Evolutionary conservation across 352 stramenopile species (phyloP), one percentile per base, ranked within the genome.

Genomic region (Pythium monospermum): DNA sequence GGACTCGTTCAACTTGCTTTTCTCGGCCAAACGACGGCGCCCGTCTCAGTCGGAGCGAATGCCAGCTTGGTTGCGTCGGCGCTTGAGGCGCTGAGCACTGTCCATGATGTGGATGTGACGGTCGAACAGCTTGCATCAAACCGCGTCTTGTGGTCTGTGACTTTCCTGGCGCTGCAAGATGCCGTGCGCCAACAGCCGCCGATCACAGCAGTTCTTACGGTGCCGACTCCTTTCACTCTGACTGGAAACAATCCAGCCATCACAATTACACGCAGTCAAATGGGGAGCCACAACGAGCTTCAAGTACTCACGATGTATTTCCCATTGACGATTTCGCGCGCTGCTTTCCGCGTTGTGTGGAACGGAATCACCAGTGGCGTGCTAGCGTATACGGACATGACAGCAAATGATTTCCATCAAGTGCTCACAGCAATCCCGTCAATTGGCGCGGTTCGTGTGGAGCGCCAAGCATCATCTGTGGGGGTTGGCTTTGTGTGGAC

Each of bases 401-500:
- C 55, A 22, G 69, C 67, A n/a, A 35, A 47, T 3, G 55, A 75
- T 7, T 52, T 85, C 13, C 44, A 72, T 26, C 13, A 37, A 18
- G 42, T 70, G 0, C 25, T 82, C 3, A 25, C 33, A 5, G 71
- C 64, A 0, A 69, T 85, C n/a, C 33, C 66, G 5, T 64, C 59
- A 2, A 47, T 76, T 6, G 66, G 64, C 2, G 46, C 22, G 10
- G 30, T 74, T 6, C 32, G 53, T 7, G 74, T 85, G 0, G 68
- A 83, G 41, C 59, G 65, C 8, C 66, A 59, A 48, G 27, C 40
- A n/a, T 76, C 63, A 2, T 30, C 35, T 16, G 33, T 58, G 18
- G 72, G 70, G 18, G 48, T 78, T 6, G 74, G 74, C 0, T 83
- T 69, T 22, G 58, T 56, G 4, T 83, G 69, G 74, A 53, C 68